Conservation (phyloP, 2,329 filamentous ascomycete species). For the Akanthomyces lecanii region DNA sequence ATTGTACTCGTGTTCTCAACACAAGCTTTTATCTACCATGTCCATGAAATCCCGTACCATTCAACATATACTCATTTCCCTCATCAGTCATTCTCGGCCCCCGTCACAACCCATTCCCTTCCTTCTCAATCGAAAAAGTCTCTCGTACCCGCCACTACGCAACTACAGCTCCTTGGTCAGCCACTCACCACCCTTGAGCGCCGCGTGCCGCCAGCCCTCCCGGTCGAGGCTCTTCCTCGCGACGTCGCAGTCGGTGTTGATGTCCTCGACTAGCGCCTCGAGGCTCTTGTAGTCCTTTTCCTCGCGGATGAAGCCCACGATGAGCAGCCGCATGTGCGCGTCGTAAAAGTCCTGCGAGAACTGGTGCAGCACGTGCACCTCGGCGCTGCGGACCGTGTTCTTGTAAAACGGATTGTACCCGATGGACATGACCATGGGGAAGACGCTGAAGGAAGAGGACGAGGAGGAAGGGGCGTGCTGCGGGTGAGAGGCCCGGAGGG, state of each 20-base stretch:
- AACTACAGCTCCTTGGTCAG: slow-evolving; percentile 22
- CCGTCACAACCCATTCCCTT: too few relatives aligned
- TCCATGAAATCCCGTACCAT: not conserved
- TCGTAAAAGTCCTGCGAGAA: slow-evolving; percentile 84
- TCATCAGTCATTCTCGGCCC: not conserved
- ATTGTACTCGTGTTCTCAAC: not conserved
- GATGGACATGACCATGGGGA: slow-evolving; percentile 88
- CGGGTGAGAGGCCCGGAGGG: slow-evolving; percentile 48
- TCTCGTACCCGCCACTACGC: too few relatives aligned
- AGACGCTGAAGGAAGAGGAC: slow-evolving; percentile 43
- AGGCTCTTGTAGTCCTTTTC: slow-evolving; percentile 84
- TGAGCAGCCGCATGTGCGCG: slow-evolving; percentile 69
- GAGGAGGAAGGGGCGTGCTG: slow-evolving; percentile 27
- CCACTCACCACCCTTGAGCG: slow-evolving; percentile 36
- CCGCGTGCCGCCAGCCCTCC: slow-evolving; percentile 50
- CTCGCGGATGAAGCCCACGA: slow-evolving; percentile 83
- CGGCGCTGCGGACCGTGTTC: slow-evolving; percentile 79
- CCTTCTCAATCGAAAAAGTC: too few relatives aligned
- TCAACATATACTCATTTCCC: not conserved
- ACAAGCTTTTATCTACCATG: slow-evolving; percentile 4
- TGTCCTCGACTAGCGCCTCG: slow-evolving; percentile 83
- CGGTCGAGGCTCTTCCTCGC: slow-evolving; percentile 68
- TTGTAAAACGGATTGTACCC: slow-evolving; percentile 98
- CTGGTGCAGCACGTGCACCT: slow-evolving; percentile 80
- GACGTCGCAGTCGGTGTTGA: slow-evolving; percentile 82